Base-by-base conservation (phyloP, 2,329 filamentous ascomycete species). In the Endoconidiophora polonica region DNA sequence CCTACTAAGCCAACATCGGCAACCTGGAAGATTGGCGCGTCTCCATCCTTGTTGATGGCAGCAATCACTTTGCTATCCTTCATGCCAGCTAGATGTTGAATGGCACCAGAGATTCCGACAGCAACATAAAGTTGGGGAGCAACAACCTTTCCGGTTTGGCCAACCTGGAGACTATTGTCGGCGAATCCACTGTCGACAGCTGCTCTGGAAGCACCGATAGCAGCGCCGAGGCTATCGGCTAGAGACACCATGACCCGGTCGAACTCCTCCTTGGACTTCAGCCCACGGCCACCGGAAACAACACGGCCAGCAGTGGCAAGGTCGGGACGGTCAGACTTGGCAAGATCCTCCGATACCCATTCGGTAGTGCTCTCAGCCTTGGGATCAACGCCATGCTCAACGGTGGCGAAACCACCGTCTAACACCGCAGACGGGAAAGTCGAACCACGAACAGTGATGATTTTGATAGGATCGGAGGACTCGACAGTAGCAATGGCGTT, bases 11-110 rank as follows among this genome's bases (percentile, higher is more conserved):
- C 91, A 49, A 96, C 87, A 66, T 98, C 91, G 3, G 91, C 91
- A 53, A 98, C 79, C 68, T 98, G 91, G 74, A 98, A 98, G 59
- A 98, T 98, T 26, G 91, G 91, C 52, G 91, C 91, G 66, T 98
- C 91, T 3, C 80, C 72, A 62, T 98, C 91, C 71, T 98, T 98
- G 74, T 98, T 98, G 62, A 98, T 96, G 12, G 86, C 86, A 20
- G 90, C 91, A 68, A 98, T 98, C 53, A 98, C 91, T 72, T 98
- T 98, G 72, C 87, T 95, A 63, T 98, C 91, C 76, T 98, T 98
- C 91, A 98, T 98, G 62, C 91, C 91, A 29, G 91, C 91, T 67
- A 98, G 67, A 72, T 98, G 91, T 69, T 98, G 91, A 58, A 98
- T 98, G 20, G 91, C 91, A 49, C 91, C 91, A 6, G 86, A 94